Conservation (phyloP, 805 yeast species). For the Candida odintsovae region DNA sequence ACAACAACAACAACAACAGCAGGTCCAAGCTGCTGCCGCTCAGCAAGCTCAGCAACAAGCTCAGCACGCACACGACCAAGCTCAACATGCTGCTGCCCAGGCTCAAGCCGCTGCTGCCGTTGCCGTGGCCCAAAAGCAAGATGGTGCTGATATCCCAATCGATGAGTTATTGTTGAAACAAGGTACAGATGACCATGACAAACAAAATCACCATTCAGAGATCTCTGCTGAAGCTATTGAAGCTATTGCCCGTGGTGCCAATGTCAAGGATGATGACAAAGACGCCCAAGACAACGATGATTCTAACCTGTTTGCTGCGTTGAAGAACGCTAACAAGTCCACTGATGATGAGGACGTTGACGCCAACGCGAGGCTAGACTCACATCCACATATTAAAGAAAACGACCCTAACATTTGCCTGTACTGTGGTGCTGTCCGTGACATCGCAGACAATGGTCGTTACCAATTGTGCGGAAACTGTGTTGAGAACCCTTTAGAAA, state of each 20-base stretch:
- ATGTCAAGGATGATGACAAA: constrained; percentile 1
- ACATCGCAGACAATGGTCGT: constrained; percentile 23
- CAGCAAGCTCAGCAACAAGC: constrained; percentile 9
- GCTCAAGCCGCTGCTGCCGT: constrained; percentile 7
- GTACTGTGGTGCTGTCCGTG: constrained; percentile 21
- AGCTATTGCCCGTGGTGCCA: constrained; percentile 6
- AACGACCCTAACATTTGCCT: constrained; percentile 13
- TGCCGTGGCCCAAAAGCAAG: constrained; percentile 5
- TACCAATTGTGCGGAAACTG: constrained; percentile 23
- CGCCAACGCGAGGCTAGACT: background rate
- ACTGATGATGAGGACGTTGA: background rate
- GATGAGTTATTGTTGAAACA: constrained; percentile 13
- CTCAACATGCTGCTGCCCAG: constrained; percentile 6
- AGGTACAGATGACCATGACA: background rate
- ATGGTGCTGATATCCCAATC: constrained; percentile 13
- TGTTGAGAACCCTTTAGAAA: constrained; percentile 20
- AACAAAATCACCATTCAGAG: constrained; percentile 1
- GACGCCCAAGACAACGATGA: constrained; percentile 7
- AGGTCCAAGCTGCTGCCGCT: constrained; percentile 7
- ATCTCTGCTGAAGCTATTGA: constrained; percentile 8
- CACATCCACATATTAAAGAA: background rate
- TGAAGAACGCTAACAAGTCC: constrained; percentile 9
- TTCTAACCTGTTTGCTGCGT: constrained; percentile 12
- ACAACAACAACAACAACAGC: constrained; percentile 9
- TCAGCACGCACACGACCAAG: constrained; percentile 4